Evolutionary conservation across 1,284 basidiomycete species (phyloP).

Genomic region (Peniophora sp.): DNA sequence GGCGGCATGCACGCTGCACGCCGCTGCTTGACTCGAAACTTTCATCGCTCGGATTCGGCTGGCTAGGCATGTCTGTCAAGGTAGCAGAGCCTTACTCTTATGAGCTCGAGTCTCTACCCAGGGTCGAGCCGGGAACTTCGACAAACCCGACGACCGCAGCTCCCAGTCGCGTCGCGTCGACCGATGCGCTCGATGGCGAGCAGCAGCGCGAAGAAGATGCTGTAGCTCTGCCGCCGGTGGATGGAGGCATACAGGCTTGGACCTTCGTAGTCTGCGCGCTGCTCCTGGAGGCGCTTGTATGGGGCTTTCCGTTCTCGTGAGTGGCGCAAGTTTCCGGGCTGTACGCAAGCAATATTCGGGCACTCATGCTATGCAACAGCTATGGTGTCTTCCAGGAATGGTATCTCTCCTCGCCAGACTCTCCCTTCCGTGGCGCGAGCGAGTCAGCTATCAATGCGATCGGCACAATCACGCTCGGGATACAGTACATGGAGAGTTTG

Average conservation of each 20-base stretch:
- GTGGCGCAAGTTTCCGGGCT: neutral
- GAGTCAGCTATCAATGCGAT: slow-evolving; percentile 14
- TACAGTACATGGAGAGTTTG: slow-evolving; percentile 16
- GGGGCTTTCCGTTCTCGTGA: slow-evolving; percentile 10
- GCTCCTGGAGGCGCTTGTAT: slow-evolving; percentile 7
- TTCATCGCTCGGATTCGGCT: too few relatives aligned
- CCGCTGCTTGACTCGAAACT: too few relatives aligned
- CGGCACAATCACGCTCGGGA: slow-evolving; percentile 14
- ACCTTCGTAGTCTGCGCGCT: slow-evolving; percentile 8
- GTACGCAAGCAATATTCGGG: too few relatives aligned
- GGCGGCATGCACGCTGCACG: too few relatives aligned
- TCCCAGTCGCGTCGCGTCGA: neutral
- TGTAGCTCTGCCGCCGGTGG: slow-evolving; percentile 5
- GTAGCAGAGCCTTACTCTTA: too few relatives aligned
- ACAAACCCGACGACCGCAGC: neutral
- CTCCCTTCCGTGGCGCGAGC: slow-evolving; percentile 14
- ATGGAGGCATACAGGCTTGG: slow-evolving; percentile 8
- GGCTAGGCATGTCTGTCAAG: too few relatives aligned
- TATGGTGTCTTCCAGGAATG: slow-evolving; percentile 13
- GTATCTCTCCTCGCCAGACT: slow-evolving; percentile 12
- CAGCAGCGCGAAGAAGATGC: slow-evolving; percentile 1
- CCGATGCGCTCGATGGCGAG: neutral
- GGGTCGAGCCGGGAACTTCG: neutral
- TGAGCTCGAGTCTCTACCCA: neutral
- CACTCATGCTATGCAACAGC: neutral